Conservation (phyloP, 2,329 filamentous ascomycete species). For the Laburnicola sp. region DNA sequence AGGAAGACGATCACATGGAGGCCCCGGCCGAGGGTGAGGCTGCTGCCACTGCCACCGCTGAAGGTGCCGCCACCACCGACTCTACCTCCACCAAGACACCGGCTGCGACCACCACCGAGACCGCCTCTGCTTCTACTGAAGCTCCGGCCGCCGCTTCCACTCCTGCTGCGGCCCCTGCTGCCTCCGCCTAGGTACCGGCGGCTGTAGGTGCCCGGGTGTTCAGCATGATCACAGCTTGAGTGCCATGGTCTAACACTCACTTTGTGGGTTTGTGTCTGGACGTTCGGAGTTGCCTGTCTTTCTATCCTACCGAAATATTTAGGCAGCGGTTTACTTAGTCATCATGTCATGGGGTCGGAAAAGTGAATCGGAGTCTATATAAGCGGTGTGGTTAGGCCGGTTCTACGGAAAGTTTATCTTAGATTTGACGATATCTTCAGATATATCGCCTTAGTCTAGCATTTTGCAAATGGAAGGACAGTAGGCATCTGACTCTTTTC, state of each 20-base stretch:
- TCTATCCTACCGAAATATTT: conserved; percentile 13
- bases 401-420: conserved; percentile 10
- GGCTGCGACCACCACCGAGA: conserved; percentile 19
- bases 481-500: not conserved
- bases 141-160: conserved; percentile 33
- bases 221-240: conserved; percentile 7
- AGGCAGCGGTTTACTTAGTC: conserved; percentile 19
- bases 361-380: conserved; percentile 18
- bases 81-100: conserved; percentile 23
- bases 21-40: conserved; percentile 47
- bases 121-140: conserved; percentile 25
- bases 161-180: conserved; percentile 20
- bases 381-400: conserved; percentile 8
- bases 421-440: conserved; percentile 12
- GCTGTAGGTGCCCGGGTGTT: conserved; percentile 9
- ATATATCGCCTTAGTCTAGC: conserved; percentile 16
- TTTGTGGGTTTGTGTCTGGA: conserved; percentile 12
- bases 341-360: conserved; percentile 16
- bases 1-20: conserved; percentile 79
- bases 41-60: conserved; percentile 35
- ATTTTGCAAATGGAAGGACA: conserved; percentile 10
- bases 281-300: conserved; percentile 14
- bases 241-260: not conserved
- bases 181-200: conserved; percentile 28
- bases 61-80: conserved; percentile 14